phyloP scores from a whole-genome alignment of 2,329 filamentous ascomycete genomes.

The Botrytis tulipae region DNA sequence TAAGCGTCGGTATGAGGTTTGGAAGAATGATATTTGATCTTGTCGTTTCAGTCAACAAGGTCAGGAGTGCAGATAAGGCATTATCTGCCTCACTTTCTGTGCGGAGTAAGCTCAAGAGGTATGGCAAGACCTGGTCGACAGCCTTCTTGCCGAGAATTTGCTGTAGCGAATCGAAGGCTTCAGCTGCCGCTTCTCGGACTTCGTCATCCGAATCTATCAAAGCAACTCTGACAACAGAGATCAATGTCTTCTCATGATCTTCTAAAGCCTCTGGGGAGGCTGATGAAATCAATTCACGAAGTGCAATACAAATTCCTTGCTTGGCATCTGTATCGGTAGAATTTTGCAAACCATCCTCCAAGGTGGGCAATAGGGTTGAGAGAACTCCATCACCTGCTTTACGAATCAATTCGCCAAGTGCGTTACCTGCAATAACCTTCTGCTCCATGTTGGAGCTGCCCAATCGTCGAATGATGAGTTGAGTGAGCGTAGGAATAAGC shows the following conservation, averaged over 20 bases:
- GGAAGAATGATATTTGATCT: conserved; percentile 95
- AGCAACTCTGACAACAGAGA: conserved; percentile 89
- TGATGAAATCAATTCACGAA: conserved; percentile 88
- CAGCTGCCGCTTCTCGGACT: conserved; percentile 91
- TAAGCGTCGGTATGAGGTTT: conserved; percentile 90
- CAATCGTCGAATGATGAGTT: conserved; percentile 89
- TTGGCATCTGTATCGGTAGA: conserved; percentile 90
- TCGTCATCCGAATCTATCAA: conserved; percentile 86
- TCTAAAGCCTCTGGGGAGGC: conserved; percentile 86
- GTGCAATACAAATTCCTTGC: conserved; percentile 94
- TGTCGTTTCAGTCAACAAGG: conserved; percentile 87
- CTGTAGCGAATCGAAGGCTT: conserved; percentile 94
- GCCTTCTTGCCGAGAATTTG: conserved; percentile 91
- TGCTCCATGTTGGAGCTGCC: conserved; percentile 98
- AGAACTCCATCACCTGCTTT: conserved; percentile 95
- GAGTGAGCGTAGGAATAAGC: conserved; percentile 88
- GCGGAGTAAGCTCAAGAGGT: conserved; percentile 84
- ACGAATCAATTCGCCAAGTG: conserved; percentile 91
- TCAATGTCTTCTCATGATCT: conserved; percentile 91
- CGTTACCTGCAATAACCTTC: conserved; percentile 97
- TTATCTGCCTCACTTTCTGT: conserved; percentile 86
- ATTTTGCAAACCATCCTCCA: conserved; percentile 85
- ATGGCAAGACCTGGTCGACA: conserved; percentile 91
- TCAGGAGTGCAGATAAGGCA: conserved; percentile 87
- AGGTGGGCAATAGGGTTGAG: conserved; percentile 79